Evolutionary conservation across 208 protist species (phyloP), one percentile per base, ranked within the genome.

Genomic region (Novymonas esmeraldas): DNA sequence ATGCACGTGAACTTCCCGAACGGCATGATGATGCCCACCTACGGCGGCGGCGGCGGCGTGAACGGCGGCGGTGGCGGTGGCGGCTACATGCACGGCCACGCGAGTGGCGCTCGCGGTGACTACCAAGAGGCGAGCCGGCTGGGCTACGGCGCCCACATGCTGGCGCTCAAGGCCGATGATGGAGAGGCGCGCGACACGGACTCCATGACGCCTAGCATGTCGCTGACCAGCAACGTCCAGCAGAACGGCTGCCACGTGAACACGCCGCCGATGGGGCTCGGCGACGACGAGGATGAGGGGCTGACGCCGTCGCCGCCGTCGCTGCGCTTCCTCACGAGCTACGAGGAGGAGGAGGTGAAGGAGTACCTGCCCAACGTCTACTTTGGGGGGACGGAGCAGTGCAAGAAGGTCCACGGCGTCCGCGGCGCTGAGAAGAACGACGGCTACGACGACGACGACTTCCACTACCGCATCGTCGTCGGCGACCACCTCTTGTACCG

Each of bases 361-460:
- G 48, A 64, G 24, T 95, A 89, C 60, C 42, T 72, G 24, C 82
- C 82, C 4, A 54, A 85, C 20, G 85, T 95, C 6, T 93, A 82
- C 67, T 95, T 89, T 70, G 60, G 63, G 22, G 90, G 90, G 2
- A 68, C 76, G 36, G 76, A 82, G 13, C 75, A 72, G 41, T 74
- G 78, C 51, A 64, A 58, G 20, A 95, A 95, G 64, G 78, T 94
- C 22, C 29, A 62, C 22, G 87, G 72, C n/a, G 67, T 75, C 14
- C 54, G 68, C 6, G 80, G 78, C 16, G 18, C 67, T 14, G 64
- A 71, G 14, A 59, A 64, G 49, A 98, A 98, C 68, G 65, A 86
- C 64, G 95, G 95, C n/a, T 99, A 90, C 69, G 97, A 99, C 75
- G 97, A 98, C 63, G 91, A 98, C 6, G 69, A 87, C 16, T 94